A percentile compares a stretch with the other conserved stretches of the same genome.
Conservation (phyloP, 441 rosid species). For the Erysimum cheiri region DNA sequence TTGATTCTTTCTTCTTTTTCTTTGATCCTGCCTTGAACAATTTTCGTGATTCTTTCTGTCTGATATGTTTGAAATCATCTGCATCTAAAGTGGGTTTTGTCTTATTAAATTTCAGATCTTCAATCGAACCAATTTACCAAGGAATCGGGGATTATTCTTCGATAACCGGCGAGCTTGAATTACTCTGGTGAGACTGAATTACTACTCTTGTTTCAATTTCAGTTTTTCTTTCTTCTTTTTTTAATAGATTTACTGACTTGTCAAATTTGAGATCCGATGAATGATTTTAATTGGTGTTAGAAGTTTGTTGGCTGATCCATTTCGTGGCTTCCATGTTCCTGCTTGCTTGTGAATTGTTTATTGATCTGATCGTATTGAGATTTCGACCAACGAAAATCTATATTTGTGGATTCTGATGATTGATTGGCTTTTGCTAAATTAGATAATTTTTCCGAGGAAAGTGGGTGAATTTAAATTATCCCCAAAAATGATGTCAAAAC, state of each 20-base stretch:
- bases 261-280: slow-evolving; percentile 32
- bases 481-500: not conserved
- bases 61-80: slow-evolving; percentile 32
- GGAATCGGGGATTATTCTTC: slow-evolving; percentile 4
- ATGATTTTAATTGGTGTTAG: not conserved
- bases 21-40: not conserved
- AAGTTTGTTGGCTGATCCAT: slow-evolving; percentile 1
- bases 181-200: not conserved
- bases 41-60: slow-evolving; percentile 6
- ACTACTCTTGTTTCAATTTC: slow-evolving; percentile 18
- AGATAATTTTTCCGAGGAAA: not conserved
- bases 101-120: slow-evolving; percentile 34
- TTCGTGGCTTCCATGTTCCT: slow-evolving; percentile 4
- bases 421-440: slow-evolving; percentile 27
- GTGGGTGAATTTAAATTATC: not conserved
- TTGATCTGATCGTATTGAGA: slow-evolving; percentile 23
- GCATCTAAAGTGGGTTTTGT: slow-evolving; percentile 32
- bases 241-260: not conserved
- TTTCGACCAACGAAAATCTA: slow-evolving; percentile 20
- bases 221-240: not conserved
- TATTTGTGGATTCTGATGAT: slow-evolving; percentile 14
- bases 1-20: not conserved
- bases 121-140: slow-evolving; percentile 11
- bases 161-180: slow-evolving; percentile 32
- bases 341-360: slow-evolving; percentile 7